These are phyloP conservation scores for Nakazawaea wyomingensis DNA, from an alignment of 805 yeast species.

Conservation along the genomic window DNA sequence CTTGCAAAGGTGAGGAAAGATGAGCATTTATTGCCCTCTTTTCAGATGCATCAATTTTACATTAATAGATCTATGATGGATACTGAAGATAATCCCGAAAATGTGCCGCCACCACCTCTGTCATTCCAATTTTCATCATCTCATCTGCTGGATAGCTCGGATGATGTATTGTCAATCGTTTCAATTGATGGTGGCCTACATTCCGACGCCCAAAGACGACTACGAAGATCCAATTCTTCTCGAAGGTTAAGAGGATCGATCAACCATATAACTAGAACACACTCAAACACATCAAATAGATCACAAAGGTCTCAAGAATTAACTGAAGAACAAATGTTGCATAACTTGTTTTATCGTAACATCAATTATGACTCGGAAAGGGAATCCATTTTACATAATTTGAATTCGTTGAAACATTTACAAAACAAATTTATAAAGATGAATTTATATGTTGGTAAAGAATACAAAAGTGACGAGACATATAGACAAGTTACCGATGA, in stretches of 20 bases:
- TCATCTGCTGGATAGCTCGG: background rate
- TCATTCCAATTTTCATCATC: background rate
- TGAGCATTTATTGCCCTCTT: slow-evolving; percentile 12
- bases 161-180: background rate
- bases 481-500: slow-evolving; percentile 10
- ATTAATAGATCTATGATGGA: slow-evolving; percentile 13
- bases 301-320: slow-evolving; percentile 5
- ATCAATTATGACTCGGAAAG: slow-evolving; percentile 12
- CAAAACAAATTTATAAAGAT: slow-evolving; percentile 13
- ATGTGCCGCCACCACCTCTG: slow-evolving; percentile 8
- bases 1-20: background rate
- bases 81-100: slow-evolving; percentile 3
- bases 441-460: slow-evolving; percentile 10
- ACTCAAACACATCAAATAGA: background rate
- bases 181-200: background rate
- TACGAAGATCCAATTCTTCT: background rate
- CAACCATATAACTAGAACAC: background rate
- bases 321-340: slow-evolving; percentile 9
- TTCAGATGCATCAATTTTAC: slow-evolving; percentile 16
- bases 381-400: slow-evolving; percentile 13
- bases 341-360: slow-evolving; percentile 6
- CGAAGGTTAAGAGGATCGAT: slow-evolving; percentile 5
- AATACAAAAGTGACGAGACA: background rate
- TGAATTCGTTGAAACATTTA: slow-evolving; percentile 11
- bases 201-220: background rate